Evolutionary conservation across 352 stramenopile species (phyloP), one percentile per base, ranked within the genome.

Genomic region (Globisporangium echinulatum): DNA sequence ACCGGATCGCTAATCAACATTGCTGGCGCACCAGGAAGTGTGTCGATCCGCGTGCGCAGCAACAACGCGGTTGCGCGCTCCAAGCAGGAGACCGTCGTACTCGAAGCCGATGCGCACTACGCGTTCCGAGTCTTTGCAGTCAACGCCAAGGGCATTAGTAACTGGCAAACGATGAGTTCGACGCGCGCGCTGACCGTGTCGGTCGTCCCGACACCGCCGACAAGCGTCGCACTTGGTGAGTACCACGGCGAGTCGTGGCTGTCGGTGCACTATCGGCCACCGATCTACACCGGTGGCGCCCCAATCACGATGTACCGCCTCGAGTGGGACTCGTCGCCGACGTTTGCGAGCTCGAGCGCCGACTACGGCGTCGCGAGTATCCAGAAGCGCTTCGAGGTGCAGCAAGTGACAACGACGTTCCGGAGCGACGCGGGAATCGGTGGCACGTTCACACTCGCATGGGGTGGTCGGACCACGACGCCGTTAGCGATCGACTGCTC

Each of bases 381-480:
- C 13, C 74, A 94, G 62, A 90, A 97, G 57, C 70, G 74, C 8
- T 82, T 81, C 25, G 95, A 98, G 74, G 88, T 98, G 7, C 95
- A 98, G 69, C 79, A 96, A 62, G 81, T 98, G 9, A 79, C 64
- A 1, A 85, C 69, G 38, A 76, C 53, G 15, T 90, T 83, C 56
- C 70, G 82, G 19, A 94, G 75, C 55, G 88, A 75, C 66, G 70
- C 68, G 71, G 64, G 64, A 5, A 74, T 72, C 10, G 79, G 79
- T 17, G 96, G 96, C 3, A 96, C 84, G 6, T 98, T 98, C 68
- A 91, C 75, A n/a, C 68, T 99, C 0, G 84, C 87, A 1, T 98
- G 90, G 85, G 96, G 96, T 44, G 93, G 92, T 2, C 77, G 71
- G 4, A 81, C 58, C 7, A 94, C 90, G 1, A 58, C 72, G 7